phyloP scores from a whole-genome alignment of 2,329 filamentous ascomycete species.

The Rosellinia necatrix region DNA sequence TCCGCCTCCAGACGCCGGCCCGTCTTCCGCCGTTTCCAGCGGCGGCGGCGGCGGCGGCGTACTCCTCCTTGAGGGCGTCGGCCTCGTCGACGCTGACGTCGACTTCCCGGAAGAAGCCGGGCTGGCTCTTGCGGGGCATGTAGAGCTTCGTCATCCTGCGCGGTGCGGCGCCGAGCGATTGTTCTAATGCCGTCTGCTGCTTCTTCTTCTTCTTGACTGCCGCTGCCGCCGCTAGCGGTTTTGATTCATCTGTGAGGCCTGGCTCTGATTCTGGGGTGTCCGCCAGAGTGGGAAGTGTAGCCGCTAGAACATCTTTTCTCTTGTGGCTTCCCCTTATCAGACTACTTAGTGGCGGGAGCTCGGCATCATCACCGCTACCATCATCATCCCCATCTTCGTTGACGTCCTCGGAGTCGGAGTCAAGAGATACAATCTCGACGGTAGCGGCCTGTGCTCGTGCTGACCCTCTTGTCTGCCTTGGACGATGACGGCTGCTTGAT shows the following conservation, averaged over 20 bases:
- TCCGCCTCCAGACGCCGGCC: constrained; percentile 35
- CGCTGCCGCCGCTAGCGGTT: not conserved
- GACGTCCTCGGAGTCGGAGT: constrained; percentile 13
- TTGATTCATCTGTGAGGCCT: not conserved
- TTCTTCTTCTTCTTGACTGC: constrained; percentile 17
- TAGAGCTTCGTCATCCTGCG: constrained; percentile 45
- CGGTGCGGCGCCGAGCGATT: constrained; percentile 16
- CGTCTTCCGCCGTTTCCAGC: not conserved
- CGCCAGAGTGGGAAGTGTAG: not conserved
- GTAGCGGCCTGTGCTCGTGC: constrained; percentile 33
- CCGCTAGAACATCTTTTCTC: not conserved
- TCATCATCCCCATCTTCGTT: constrained; percentile 23
- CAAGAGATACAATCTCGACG: constrained; percentile 20
- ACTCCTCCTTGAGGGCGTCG: constrained; percentile 24
- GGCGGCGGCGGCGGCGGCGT: not conserved
- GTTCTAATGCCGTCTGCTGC: constrained; percentile 28
- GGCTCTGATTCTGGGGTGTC: not conserved
- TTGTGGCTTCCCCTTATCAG: constrained; percentile 18
- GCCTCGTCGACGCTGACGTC: constrained; percentile 39
- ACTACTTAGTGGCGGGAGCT: constrained; percentile 35
- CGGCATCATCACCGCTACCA: no score
- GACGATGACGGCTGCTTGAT: constrained; percentile 10
- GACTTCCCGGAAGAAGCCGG: constrained; percentile 47
- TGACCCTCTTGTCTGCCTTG: constrained; percentile 15
- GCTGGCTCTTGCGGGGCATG: constrained; percentile 43